phyloP scores from a whole-genome alignment of 2,329 filamentous ascomycete genomes.

The Hypoxylon sp. region DNA sequence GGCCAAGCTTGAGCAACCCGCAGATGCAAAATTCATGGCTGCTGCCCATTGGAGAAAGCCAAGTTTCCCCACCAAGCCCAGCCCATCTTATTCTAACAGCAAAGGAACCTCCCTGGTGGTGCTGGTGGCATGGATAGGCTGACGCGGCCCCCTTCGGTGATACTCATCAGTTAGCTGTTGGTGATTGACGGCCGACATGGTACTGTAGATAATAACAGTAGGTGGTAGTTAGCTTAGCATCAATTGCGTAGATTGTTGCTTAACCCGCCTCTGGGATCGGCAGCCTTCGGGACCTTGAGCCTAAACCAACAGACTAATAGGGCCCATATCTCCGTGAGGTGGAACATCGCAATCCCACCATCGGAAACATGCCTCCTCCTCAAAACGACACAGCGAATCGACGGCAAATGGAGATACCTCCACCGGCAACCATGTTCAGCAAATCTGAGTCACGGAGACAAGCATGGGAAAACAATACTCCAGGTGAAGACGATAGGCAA shows the following conservation, averaged over 20 bases:
- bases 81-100: constrained; percentile 38
- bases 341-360: constrained; percentile 35
- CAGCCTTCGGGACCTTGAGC: constrained; percentile 21
- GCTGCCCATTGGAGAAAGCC: constrained; percentile 15
- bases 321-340: constrained; percentile 33
- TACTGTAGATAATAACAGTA: constrained; percentile 32
- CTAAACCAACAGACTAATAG: constrained; percentile 36
- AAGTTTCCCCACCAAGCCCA: constrained; percentile 33
- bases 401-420: constrained; percentile 17
- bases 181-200: constrained; percentile 22
- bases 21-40: constrained; percentile 22
- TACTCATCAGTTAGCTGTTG: constrained; percentile 23
- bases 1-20: constrained; percentile 22
- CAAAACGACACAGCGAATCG: constrained; percentile 15
- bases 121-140: too few species aligned
- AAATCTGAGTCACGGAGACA: constrained; percentile 9
- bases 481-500: not conserved
- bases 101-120: constrained; percentile 24
- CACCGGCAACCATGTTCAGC: constrained; percentile 17
- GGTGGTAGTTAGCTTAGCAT: constrained; percentile 23
- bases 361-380: constrained; percentile 23
- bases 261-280: constrained; percentile 24
- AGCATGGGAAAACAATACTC: constrained; percentile 1
- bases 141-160: constrained; percentile 39
- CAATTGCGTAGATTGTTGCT: constrained; percentile 10